These are phyloP conservation scores for Lepidium didymum DNA, from an alignment of 345 rosid species.

Conservation along the genomic window DNA sequence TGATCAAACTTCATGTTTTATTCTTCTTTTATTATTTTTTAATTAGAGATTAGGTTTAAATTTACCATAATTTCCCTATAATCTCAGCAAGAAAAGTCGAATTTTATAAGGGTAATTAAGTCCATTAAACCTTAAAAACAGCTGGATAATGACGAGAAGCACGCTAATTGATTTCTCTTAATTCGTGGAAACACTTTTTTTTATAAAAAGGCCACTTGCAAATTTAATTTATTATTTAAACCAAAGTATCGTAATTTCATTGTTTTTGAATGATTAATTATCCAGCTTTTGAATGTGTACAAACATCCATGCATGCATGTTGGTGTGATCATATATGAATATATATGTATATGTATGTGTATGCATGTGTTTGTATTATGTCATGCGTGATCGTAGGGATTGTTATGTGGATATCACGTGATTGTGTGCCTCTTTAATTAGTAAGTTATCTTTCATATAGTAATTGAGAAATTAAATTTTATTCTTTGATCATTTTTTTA, in stretches of 20 bases:
- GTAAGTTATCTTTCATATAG: background rate
- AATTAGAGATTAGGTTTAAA: background rate
- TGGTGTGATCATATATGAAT: conserved; percentile 1
- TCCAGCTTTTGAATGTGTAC: conserved; percentile 9
- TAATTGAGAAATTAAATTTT: background rate
- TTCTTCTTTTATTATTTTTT: background rate
- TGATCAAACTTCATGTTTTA: background rate
- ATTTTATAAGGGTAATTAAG: background rate
- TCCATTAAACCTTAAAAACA: background rate
- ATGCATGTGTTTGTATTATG: conserved; percentile 4
- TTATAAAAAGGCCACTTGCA: conserved; percentile 3
- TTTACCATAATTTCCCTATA: background rate
- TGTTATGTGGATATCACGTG: conserved; percentile 22
- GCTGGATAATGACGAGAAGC: conserved; percentile 20
- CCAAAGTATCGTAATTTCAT: background rate
- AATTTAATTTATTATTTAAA: background rate
- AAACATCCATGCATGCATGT: conserved; percentile 20
- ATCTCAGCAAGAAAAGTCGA: background rate
- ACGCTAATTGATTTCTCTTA: conserved; percentile 14
- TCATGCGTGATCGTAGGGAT: conserved; percentile 20
- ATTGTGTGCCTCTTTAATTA: background rate
- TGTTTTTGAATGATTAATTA: background rate
- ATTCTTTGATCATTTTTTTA: no score
- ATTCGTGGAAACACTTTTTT: background rate
- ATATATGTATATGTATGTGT: background rate